Conservation (phyloP, 306 rosid genomes). For the Prunus armeniaca region DNA sequence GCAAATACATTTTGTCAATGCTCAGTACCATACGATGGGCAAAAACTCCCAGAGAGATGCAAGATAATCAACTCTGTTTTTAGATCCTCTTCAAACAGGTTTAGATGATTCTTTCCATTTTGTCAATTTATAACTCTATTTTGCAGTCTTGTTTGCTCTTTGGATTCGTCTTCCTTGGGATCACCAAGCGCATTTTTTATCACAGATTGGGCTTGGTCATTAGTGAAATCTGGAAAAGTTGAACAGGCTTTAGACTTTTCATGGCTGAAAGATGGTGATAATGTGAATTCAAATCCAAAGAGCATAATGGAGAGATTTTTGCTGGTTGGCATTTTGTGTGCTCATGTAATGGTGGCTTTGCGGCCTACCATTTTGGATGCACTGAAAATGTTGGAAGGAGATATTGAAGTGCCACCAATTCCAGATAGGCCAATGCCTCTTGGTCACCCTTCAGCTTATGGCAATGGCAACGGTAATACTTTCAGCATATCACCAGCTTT, state of each 20-base stretch:
- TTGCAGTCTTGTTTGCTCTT: no score
- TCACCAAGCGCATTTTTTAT: conserved; percentile 68
- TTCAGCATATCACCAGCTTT: conserved; percentile 79
- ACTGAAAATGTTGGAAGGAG: conserved; percentile 96
- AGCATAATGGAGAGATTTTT: conserved; percentile 87
- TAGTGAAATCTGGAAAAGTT: conserved; percentile 66
- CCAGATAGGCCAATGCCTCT: conserved; percentile 96
- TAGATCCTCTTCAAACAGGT: no score
- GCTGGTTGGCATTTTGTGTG: conserved; percentile 84
- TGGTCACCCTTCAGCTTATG: conserved; percentile 61
- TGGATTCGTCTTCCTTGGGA: conserved; percentile 62
- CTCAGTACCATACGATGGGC: no score
- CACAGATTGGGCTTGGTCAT: conserved; percentile 97
- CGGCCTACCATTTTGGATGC: conserved; percentile 88
- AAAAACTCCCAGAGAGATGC: no score
- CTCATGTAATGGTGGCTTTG: conserved; percentile 94
- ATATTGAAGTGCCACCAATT: conserved; percentile 76
- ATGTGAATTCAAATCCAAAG: conserved; percentile 61
- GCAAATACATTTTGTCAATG: no score
- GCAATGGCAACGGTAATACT: conserved; percentile 42
- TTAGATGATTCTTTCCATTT: no score
- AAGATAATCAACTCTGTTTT: no score
- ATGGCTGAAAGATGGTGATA: conserved; percentile 45
- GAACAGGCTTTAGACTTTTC: conserved; percentile 63
- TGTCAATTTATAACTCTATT: no score